Conservation (phyloP, 1,139 yeast species). For the Candida sp. region DNA sequence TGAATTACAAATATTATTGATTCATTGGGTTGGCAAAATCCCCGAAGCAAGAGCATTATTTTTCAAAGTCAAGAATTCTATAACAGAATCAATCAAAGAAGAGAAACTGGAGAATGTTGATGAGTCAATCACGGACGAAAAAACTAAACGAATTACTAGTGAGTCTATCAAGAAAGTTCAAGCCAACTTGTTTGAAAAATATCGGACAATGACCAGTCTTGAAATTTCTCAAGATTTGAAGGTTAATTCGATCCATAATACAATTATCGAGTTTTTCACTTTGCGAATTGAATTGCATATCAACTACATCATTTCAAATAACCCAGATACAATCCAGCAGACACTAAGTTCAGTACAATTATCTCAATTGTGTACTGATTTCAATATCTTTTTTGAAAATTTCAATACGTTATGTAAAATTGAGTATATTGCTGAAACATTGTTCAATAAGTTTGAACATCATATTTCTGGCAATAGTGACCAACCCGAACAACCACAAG, state of each 20-base stretch:
- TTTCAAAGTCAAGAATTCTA: conserved; percentile 26
- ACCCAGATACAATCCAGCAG: neutral
- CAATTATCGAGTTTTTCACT: conserved; percentile 10
- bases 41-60: conserved; percentile 40
- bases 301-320: conserved; percentile 5
- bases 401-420: conserved; percentile 30
- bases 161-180: conserved; percentile 6
- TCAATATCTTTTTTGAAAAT: conserved; percentile 20
- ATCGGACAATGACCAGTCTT: conserved; percentile 7
- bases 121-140: conserved; percentile 3
- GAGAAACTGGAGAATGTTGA: conserved; percentile 2
- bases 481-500: conserved; percentile 7
- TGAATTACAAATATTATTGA: conserved; percentile 54
- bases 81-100: conserved; percentile 6
- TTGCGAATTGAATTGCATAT: conserved; percentile 14
- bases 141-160: neutral
- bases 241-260: conserved; percentile 8
- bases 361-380: conserved; percentile 13
- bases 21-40: conserved; percentile 57
- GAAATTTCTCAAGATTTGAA: conserved; percentile 18
- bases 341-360: conserved; percentile 4
- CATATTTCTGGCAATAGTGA: conserved; percentile 9
- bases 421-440: conserved; percentile 25
- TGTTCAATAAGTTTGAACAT: conserved; percentile 25
- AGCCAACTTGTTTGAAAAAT: conserved; percentile 10